Evolutionary conservation across 2,329 filamentous ascomycete genomes (phyloP).

Genomic region (Colletotrichum limetticola): DNA sequence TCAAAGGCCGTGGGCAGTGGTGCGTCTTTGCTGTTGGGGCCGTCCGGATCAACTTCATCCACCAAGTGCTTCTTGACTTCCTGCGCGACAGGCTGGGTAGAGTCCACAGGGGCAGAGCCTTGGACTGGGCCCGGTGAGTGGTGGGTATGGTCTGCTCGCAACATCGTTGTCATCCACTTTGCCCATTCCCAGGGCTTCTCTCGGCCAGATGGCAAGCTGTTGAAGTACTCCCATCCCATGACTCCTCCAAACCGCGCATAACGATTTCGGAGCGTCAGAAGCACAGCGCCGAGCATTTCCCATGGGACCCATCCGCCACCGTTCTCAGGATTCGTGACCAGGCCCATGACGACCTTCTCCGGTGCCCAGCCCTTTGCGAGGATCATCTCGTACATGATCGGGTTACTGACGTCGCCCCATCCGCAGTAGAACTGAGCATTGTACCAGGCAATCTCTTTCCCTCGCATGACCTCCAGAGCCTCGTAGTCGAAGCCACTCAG

Average conservation of each 20-base stretch:
- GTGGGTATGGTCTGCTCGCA: constrained; percentile 42
- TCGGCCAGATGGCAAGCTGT: constrained; percentile 74
- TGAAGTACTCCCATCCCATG: constrained; percentile 97
- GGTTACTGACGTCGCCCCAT: constrained; percentile 71
- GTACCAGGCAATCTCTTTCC: constrained; percentile 81
- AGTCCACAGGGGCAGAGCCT: not conserved
- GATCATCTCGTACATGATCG: constrained; percentile 61
- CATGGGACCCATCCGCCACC: constrained; percentile 66
- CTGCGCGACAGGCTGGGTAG: constrained; percentile 11
- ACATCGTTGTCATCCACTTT: constrained; percentile 66
- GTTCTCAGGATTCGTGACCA: constrained; percentile 82
- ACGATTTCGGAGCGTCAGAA: constrained; percentile 52
- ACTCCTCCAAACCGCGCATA: constrained; percentile 84
- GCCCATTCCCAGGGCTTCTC: constrained; percentile 83
- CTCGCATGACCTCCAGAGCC: constrained; percentile 75
- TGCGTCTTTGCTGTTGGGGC: constrained; percentile 39
- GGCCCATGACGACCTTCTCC: constrained; percentile 79
- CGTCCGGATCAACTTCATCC: constrained; percentile 42
- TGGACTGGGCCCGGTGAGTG: constrained; percentile 1
- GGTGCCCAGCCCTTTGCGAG: constrained; percentile 75
- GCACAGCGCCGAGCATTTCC: constrained; percentile 57
- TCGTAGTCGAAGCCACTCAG: constrained; percentile 87
- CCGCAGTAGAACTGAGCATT: constrained; percentile 95
- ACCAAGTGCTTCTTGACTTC: constrained; percentile 28
- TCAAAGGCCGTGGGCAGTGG: constrained; percentile 46